Evolutionary conservation across 441 rosid species (phyloP).

Genomic region (Bruguiera hainesii): DNA sequence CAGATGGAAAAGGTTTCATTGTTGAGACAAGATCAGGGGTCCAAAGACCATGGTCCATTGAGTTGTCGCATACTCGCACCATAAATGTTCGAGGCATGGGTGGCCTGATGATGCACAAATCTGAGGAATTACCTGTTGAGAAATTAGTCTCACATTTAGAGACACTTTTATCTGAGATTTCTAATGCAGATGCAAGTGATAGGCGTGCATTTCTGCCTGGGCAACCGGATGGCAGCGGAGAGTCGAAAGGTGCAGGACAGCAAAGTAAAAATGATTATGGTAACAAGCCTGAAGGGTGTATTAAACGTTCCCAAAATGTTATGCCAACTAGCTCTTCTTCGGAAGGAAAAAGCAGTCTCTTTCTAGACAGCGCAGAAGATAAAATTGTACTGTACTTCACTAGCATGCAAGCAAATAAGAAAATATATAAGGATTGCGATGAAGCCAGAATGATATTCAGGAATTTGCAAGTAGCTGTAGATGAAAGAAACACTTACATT

Average conservation of each 20-base stretch:
- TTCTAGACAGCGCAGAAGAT: conserved; percentile 13
- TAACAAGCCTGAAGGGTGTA: no score
- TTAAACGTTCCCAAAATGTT: no score
- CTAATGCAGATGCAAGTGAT: conserved; percentile 54
- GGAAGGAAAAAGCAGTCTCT: no score
- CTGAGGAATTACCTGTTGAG: neutral
- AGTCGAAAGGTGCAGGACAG: conserved; percentile 9
- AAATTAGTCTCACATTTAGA: conserved; percentile 36
- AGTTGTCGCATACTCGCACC: no score
- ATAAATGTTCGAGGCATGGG: no score
- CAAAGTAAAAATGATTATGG: no score
- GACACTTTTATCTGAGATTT: conserved; percentile 63
- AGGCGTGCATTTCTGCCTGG: conserved; percentile 57
- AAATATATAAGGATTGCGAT: conserved; percentile 57
- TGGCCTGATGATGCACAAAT: no score
- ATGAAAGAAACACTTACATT: conserved; percentile 61
- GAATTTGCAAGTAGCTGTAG: conserved; percentile 45
- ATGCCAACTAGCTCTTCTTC: no score
- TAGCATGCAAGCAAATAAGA: conserved; percentile 50
- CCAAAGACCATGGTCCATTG: no score
- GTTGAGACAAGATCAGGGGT: no score
- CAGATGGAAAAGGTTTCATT: neutral
- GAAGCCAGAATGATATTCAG: conserved; percentile 50
- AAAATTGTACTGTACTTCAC: conserved; percentile 56
- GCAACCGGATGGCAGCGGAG: conserved; percentile 30